Percentiles rank a stretch among this genome's conserved stretches.
Evolutionary conservation across 192 early-diverging fungal species (phyloP).

Genomic region (Backusella sp.): DNA sequence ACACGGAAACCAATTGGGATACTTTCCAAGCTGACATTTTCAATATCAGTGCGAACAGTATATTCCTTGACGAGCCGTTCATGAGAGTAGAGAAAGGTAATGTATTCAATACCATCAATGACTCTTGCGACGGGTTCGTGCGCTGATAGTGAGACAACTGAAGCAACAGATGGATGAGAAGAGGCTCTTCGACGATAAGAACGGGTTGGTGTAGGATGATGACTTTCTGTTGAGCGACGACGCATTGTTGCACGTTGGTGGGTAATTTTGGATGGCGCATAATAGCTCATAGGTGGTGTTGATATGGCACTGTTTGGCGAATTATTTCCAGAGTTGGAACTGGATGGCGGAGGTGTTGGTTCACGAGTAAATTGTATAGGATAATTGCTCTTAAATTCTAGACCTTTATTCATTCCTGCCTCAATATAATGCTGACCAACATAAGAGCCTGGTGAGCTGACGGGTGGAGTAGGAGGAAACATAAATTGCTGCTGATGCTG

Average conservation of each 20-base stretch:
- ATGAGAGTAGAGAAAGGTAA: constrained; percentile 33
- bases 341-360: background rate
- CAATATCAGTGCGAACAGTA: constrained; percentile 31
- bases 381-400: background rate
- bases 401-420: background rate
- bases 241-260: background rate
- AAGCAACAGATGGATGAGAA: constrained; percentile 27
- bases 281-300: background rate
- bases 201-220: background rate
- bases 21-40: constrained; percentile 13
- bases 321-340: background rate
- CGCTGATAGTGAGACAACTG: constrained; percentile 30
- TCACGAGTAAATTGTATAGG: constrained; percentile 10
- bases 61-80: constrained; percentile 32
- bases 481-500: background rate
- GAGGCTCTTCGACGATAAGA: background rate
- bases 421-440: background rate
- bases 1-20: constrained; percentile 19
- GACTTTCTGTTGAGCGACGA: constrained; percentile 12
- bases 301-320: background rate
- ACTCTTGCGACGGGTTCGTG: constrained; percentile 31
- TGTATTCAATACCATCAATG: constrained; percentile 29
- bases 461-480: background rate
- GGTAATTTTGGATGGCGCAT: background rate
- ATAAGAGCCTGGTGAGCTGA: background rate